Conservation (phyloP, 208 protist genomes). For the Crithidia expoeki region DNA sequence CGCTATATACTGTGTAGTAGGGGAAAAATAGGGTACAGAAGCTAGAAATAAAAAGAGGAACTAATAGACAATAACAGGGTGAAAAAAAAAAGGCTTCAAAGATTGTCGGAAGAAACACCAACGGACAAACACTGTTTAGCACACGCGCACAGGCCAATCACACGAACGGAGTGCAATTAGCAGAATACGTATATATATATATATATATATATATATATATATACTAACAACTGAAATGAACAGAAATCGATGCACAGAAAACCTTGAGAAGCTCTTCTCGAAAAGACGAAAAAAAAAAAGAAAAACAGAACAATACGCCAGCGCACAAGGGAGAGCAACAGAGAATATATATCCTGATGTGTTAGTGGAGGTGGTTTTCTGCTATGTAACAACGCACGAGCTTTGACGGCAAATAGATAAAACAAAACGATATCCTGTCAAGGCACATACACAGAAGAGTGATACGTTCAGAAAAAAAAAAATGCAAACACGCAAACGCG, state of each 20-base stretch:
- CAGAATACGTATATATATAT: not conserved
- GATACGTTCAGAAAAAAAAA: not conserved
- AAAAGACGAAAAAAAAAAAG: slow-evolving; percentile 9
- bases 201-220: not conserved
- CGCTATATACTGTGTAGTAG: slow-evolving; percentile 5
- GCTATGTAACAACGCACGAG: not conserved
- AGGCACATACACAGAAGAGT: slow-evolving; percentile 1
- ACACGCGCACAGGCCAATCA: not conserved
- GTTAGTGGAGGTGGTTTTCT: not conserved
- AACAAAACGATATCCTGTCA: slow-evolving; percentile 1
- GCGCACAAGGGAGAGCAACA: not conserved
- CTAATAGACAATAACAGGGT: not conserved
- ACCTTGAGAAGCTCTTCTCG: not conserved
- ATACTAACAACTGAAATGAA: not conserved
- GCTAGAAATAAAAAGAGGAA: not conserved
- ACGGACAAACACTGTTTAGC: not conserved
- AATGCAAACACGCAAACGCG: not conserved
- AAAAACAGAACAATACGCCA: not conserved
- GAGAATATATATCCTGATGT: not conserved
- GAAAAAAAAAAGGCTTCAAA: not conserved
- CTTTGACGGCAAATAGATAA: not conserved
- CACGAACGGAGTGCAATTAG: not conserved
- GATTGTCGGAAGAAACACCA: not conserved
- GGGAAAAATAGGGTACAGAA: slow-evolving; percentile 4
- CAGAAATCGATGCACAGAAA: not conserved